Conservation (phyloP, 345 rosid species). For the Kandelia obovata region DNA sequence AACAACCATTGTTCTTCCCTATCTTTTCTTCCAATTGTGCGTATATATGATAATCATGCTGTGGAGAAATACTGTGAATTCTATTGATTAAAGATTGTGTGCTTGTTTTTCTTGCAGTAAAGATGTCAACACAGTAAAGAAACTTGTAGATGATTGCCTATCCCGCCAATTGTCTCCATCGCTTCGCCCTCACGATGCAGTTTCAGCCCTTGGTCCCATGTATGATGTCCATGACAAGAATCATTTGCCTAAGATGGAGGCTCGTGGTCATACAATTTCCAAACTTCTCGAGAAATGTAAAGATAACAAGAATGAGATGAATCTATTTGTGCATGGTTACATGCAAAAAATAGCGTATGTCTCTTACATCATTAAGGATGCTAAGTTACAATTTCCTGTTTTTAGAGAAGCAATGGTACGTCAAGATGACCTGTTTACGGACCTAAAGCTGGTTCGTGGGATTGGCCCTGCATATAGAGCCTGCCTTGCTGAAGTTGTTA, state of each 20-base stretch:
- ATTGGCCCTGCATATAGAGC: constrained; percentile 92
- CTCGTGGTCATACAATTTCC: constrained; percentile 53
- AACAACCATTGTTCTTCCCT: neutral
- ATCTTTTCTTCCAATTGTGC: neutral
- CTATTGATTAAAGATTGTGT: constrained; percentile 20
- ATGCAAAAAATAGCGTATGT: constrained; percentile 75
- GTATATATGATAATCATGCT: neutral
- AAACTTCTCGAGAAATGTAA: constrained; percentile 66
- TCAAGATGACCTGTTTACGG: constrained; percentile 68
- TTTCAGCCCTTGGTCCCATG: constrained; percentile 97
- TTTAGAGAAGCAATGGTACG: constrained; percentile 85
- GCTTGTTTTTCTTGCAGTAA: constrained; percentile 56
- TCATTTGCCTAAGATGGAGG: constrained; percentile 79
- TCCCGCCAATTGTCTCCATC: constrained; percentile 76
- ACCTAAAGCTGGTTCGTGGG: constrained; percentile 66
- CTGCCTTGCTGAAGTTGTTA: constrained; percentile 86
- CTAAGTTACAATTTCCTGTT: constrained; percentile 85
- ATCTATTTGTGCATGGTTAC: constrained; percentile 65
- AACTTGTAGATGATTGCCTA: constrained; percentile 88
- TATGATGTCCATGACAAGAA: constrained; percentile 92
- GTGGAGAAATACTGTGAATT: constrained; percentile 2
- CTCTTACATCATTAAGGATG: constrained; percentile 76
- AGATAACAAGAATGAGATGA: constrained; percentile 89
- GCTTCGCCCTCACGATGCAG: constrained; percentile 94
- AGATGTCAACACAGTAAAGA: constrained; percentile 90